A percentile compares a stretch with the other conserved stretches of the same genome.
Evolutionary conservation across 1,139 yeast genomes (phyloP).

Genomic region (Arxiozyma telluris): DNA sequence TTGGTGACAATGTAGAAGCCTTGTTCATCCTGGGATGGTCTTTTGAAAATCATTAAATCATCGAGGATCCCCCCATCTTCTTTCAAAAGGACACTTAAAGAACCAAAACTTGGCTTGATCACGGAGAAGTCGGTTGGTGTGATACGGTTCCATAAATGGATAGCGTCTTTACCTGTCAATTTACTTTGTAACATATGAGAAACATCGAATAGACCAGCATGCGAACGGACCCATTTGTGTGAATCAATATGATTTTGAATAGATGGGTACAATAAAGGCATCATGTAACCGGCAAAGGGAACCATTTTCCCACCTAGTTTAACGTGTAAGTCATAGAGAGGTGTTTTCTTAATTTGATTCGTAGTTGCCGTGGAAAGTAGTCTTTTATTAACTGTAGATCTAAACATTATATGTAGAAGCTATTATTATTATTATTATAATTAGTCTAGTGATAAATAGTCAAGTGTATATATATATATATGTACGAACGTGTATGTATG

Average conservation of each 20-base stretch:
- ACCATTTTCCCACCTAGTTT: slow-evolving; percentile 83
- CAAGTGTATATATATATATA: not conserved
- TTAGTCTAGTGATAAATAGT: too few relatives aligned
- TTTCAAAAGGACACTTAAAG: slow-evolving; percentile 72
- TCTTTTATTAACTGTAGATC: slow-evolving; percentile 1
- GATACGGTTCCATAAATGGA: slow-evolving; percentile 61
- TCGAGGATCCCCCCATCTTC: slow-evolving; percentile 69
- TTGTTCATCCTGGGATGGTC: slow-evolving; percentile 46
- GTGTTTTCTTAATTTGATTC: slow-evolving; percentile 46
- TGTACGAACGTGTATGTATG: not conserved
- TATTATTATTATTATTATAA: too few relatives aligned
- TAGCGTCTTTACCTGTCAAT: slow-evolving; percentile 58
- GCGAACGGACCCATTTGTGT: slow-evolving; percentile 83
- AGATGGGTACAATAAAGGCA: slow-evolving; percentile 78
- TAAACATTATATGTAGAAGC: slow-evolving; percentile 4
- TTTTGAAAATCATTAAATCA: slow-evolving; percentile 80
- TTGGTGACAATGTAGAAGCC: slow-evolving; percentile 88
- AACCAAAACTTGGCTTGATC: slow-evolving; percentile 51
- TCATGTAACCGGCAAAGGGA: slow-evolving; percentile 86
- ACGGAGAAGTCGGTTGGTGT: slow-evolving; percentile 74
- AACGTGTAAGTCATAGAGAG: slow-evolving; percentile 72
- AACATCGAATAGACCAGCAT: slow-evolving; percentile 90
- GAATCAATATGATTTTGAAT: slow-evolving; percentile 83
- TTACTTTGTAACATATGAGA: slow-evolving; percentile 94
- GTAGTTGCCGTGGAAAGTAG: not conserved